Evolutionary conservation across 176 grass and related monocot genomes (phyloP), one percentile per base, ranked within the genome.

Genomic region (Tillandsia leiboldiana): DNA sequence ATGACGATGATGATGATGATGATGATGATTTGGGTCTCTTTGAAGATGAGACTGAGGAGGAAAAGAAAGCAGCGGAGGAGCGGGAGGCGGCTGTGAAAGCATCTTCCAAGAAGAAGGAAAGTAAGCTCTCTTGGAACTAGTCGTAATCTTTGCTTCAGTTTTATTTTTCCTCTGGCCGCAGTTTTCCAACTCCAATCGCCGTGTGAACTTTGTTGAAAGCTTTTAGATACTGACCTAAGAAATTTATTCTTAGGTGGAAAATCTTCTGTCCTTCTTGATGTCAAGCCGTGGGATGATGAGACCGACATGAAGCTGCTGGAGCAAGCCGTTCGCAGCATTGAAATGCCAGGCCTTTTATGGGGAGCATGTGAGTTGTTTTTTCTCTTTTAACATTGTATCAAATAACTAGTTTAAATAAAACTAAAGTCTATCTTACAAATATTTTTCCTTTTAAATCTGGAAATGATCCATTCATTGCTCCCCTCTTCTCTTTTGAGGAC

Each of bases 261-360:
- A 71, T 99, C 94, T 2, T 99, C 94, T 2, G 84, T 99, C 48
- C 84, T 93, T 6, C 12, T 99, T 78, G 94, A 99, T 79, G 72
- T 99, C 26, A 99, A 99, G 47, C 94, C 89, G 1, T 99, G 94
- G 94, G 94, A 99, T 73, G 94, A 99, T 68, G 94, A 99, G 23
- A 99, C 94, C 11, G 84, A 99, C 67, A 93, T 99, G 84, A 90
- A 99, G 80, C 90, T 88, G 79, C 67, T 99, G 18, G 94, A 99
- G 89, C 89, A 90, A 78, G 69, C 89, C 88, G 94, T 93, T 5
- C 86, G 86, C 58, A 79, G 87, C 20, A 58, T 99, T 20, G 74
- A 90, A 73, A 75, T 88, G 84, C 79, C 81, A 13, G 94, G 94
- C 59, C 94, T 99, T 68, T 76, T 79, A 1, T 99, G 94, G 94